Conservation (phyloP, 371 early-diverging fungal genomes). For the Basidiobolus meristosporus region DNA sequence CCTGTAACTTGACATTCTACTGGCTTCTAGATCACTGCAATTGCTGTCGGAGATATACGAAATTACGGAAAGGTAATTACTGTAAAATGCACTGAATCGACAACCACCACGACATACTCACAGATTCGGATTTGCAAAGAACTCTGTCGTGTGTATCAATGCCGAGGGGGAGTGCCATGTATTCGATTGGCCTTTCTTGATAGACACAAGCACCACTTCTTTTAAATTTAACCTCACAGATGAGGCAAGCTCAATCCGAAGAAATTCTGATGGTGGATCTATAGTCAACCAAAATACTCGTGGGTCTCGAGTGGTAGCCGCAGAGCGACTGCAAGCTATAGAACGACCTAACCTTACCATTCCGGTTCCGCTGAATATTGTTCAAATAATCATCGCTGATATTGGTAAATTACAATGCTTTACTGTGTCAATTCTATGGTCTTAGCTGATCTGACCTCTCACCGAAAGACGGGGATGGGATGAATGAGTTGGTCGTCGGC, state of each 20-base stretch:
- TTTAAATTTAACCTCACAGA: background rate
- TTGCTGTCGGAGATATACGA: slow-evolving; percentile 40
- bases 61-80: no score
- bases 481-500: slow-evolving; percentile 56
- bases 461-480: slow-evolving; percentile 53
- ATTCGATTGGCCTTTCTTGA: slow-evolving; percentile 27
- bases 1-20: no score
- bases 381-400: background rate
- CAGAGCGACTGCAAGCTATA: background rate
- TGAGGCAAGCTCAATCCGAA: no score
- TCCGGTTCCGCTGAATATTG: background rate
- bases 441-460: no score
- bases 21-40: no score
- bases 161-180: slow-evolving; percentile 48
- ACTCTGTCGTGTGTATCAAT: slow-evolving; percentile 39
- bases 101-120: no score
- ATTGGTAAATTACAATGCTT: no score
- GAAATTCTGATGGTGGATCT: no score
- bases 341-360: background rate
- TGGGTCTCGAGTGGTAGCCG: no score
- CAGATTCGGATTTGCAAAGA: no score
- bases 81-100: no score
- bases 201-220: slow-evolving; percentile 1
- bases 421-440: no score
- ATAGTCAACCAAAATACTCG: background rate